Percentiles rank a stretch among this genome's conserved stretches.
Conservation (phyloP, 495 filamentous ascomycete species). For the Lasiosphaeris hirsuta region DNA sequence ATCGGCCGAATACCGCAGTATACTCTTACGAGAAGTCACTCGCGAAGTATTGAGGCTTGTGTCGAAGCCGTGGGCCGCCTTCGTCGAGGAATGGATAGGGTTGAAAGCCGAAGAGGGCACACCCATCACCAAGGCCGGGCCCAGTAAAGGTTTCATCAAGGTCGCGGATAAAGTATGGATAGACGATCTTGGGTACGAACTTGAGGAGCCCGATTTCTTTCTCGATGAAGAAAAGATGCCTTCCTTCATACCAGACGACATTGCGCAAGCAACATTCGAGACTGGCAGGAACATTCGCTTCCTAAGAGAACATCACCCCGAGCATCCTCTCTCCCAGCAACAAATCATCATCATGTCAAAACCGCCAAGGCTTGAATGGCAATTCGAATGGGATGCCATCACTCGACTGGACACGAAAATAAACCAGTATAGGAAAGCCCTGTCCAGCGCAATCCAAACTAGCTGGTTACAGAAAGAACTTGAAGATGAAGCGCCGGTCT, state of each 20-base stretch:
- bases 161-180: slow-evolving; percentile 55
- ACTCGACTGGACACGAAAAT: slow-evolving; percentile 59
- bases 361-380: slow-evolving; percentile 63
- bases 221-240: slow-evolving; percentile 62
- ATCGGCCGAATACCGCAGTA: slow-evolving; percentile 58
- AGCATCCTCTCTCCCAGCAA: slow-evolving; percentile 65
- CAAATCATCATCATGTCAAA: slow-evolving; percentile 43
- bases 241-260: slow-evolving; percentile 61
- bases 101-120: slow-evolving; percentile 55
- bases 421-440: slow-evolving; percentile 56
- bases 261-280: slow-evolving; percentile 68
- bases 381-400: slow-evolving; percentile 73
- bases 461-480: background rate
- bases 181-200: slow-evolving; percentile 52
- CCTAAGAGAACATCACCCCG: slow-evolving; percentile 67
- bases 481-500: background rate
- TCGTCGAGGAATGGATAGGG: slow-evolving; percentile 75
- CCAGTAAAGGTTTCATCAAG: slow-evolving; percentile 56
- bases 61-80: slow-evolving; percentile 66
- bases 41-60: slow-evolving; percentile 64
- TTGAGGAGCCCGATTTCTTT: slow-evolving; percentile 53
- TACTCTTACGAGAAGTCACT: slow-evolving; percentile 59
- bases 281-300: slow-evolving; percentile 73
- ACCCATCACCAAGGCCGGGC: slow-evolving; percentile 43
- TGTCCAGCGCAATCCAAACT: slow-evolving; percentile 40